Evolutionary conservation across 192 early-diverging fungal species (phyloP), one percentile per base, ranked within the genome.

Genomic region (Linnemannia elongata): DNA sequence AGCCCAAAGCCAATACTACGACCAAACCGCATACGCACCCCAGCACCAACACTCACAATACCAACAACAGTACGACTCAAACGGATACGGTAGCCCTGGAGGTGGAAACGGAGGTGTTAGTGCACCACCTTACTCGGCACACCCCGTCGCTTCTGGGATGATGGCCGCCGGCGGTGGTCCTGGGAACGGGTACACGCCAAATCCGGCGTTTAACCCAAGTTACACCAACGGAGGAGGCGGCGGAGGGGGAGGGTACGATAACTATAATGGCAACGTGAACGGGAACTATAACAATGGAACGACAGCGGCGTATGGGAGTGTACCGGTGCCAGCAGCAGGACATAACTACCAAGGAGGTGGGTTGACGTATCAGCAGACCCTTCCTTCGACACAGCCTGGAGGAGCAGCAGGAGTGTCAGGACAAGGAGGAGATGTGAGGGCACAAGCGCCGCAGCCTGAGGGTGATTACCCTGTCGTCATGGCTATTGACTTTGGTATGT

Each of bases 401-500:
- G n/a, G 24, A 60, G 3, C 2, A 60, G 55, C 0, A 60, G n/a
- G 55, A 60, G 55, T 3, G 5, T 6, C 8, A 27, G 55, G 55
- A 60, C n/a, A 4, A 27, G 24, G 6, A 55, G 54, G 1, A 2
- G 24, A 60, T 9, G 55, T 60, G 15, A 69, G 55, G 45, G 83
- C 83, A 6, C 72, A 85, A 38, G 49, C 55, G 27, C 83, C 83
- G 3, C 63, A 80, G 33, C 78, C 78, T 5, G 83, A 85, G 36
- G 78, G 74, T 0, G 89, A 90, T 22, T 91, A 90, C 42, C 89
- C 88, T 63, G 84, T 91, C 20, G 81, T 91, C 30, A 85, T 91
- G 79, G 89, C 89, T 42, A 91, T 91, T 54, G 91, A 90, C 52
- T 89, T 91, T 77, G 89, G 88, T 90, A 90, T 44, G 60, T 39